Evolutionary conservation across 441 rosid species (phyloP), one percentile per base, ranked within the genome.

Genomic region (Theobroma grandiflorum): DNA sequence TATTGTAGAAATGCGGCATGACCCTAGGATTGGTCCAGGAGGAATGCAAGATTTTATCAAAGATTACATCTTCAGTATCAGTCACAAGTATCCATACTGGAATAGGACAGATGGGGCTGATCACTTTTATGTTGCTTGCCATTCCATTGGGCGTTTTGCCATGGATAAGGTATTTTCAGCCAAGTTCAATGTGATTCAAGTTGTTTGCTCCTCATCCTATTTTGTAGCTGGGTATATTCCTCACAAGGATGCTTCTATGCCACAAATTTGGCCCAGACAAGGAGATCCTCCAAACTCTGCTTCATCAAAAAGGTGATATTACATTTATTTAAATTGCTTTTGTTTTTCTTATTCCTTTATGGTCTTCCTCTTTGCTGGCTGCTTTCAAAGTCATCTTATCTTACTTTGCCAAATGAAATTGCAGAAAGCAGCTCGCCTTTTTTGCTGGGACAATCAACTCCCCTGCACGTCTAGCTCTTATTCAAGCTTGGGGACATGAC

Each of bases 121-220:
- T 83, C 95, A 90, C 64, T 90, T 92, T 73, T 92, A 90, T 66
- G 90, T 82, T 71, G 90, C 91, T 70, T 92, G 93, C 77, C 95
- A 92, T 87, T 87, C 93, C 75, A 76, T 89, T 72, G 89, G 93
- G 22, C 82, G 87, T 75, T 79, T 86, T 1, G 93, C 92, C 18
- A 84, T 86, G 90, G 84, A 88, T 38, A 84, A 88, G 81, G 86
- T 85, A 4, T 79, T 81, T 69, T 79, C 63, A 64, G 92, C 86
- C 71, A 90, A 87, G 75, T 75, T 86, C 76, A 92, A 89, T 85
- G 89, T 87, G 69, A 90, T 92, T 74, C 93, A 90, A 83, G 90
- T 90, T 50, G 92, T 90, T 53, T 92, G 93, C 86, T 92, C 92
- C 26, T 90, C 92, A 1, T 87, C 90, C 77, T 92, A 89, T 80